A percentile compares a stretch with the other conserved stretches of the same genome.
These are phyloP conservation scores for Aristolochia fimbriata DNA, from an alignment of 164 flowering plant species.

Conservation along the genomic window DNA sequence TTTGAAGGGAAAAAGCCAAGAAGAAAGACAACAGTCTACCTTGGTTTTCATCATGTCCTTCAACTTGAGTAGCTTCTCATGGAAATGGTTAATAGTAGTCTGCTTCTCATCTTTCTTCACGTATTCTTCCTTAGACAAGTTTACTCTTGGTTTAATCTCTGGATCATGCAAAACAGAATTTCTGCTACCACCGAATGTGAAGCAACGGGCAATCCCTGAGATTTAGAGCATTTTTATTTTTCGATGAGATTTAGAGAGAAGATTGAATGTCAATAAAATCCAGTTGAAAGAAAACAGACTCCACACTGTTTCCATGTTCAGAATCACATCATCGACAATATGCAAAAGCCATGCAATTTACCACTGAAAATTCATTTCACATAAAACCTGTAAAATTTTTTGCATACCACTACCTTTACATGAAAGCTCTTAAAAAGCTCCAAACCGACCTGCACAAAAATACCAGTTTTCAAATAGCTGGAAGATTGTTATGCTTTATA, in stretches of 20 bases:
- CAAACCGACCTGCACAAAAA: too few species aligned
- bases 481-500: too few species aligned
- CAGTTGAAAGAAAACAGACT: too few species aligned
- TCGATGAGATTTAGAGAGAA: slow-evolving; percentile 16
- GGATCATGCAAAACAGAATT: slow-evolving; percentile 71
- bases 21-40: slow-evolving; percentile 22
- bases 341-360: not conserved
- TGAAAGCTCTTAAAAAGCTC: too few species aligned
- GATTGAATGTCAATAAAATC: too few species aligned
- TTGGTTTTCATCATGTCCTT: slow-evolving; percentile 82
- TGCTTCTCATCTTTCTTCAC: slow-evolving; percentile 61
- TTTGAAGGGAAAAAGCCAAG: too few species aligned
- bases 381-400: too few species aligned
- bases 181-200: slow-evolving; percentile 91
- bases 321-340: too few species aligned
- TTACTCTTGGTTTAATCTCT: slow-evolving; percentile 40
- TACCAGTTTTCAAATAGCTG: too few species aligned
- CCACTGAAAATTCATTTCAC: not conserved
- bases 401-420: too few species aligned
- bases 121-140: slow-evolving; percentile 69
- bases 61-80: slow-evolving; percentile 85
- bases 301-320: too few species aligned
- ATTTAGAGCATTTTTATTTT: too few species aligned
- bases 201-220: slow-evolving; percentile 93
- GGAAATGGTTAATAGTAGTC: slow-evolving; percentile 84